These are phyloP conservation scores for Citrus sinensis DNA, from an alignment of 345 rosid species.

Conservation along the genomic window DNA sequence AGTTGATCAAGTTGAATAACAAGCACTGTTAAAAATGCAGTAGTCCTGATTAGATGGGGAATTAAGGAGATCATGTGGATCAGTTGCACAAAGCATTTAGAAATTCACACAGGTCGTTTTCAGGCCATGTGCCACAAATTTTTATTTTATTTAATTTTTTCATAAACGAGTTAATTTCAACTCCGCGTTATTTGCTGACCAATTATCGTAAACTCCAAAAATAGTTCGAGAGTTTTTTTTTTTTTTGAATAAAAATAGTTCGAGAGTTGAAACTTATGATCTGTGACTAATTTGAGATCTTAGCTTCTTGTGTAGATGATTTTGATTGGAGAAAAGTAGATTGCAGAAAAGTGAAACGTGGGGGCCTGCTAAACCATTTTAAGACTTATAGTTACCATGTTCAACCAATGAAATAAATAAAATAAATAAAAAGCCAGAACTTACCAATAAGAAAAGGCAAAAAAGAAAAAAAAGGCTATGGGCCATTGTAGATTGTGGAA, in stretches of 20 bases:
- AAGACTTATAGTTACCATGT: background rate
- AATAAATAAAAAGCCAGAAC: too few relatives aligned
- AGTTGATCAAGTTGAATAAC: constrained; percentile 8
- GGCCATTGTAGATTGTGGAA: background rate
- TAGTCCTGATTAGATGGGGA: background rate
- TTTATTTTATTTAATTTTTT: background rate
- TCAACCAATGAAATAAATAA: background rate
- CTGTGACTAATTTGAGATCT: background rate
- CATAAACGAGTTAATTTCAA: background rate
- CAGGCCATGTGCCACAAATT: constrained; percentile 3
- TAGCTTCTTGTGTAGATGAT: background rate
- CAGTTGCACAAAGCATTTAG: background rate
- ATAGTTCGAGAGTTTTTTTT: background rate
- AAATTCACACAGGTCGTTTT: constrained; percentile 4
- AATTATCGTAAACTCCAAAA: background rate
- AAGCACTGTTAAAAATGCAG: background rate
- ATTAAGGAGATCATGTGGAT: constrained; percentile 2
- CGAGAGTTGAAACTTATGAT: background rate
- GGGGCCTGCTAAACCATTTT: background rate
- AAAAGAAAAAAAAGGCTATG: background rate
- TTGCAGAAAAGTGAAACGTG: background rate
- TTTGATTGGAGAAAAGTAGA: background rate
- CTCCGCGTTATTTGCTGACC: constrained; percentile 7
- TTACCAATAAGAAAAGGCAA: too few relatives aligned
- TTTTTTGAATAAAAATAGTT: background rate